Conservation (phyloP, 352 stramenopile species). For the Pythium periplocum region DNA sequence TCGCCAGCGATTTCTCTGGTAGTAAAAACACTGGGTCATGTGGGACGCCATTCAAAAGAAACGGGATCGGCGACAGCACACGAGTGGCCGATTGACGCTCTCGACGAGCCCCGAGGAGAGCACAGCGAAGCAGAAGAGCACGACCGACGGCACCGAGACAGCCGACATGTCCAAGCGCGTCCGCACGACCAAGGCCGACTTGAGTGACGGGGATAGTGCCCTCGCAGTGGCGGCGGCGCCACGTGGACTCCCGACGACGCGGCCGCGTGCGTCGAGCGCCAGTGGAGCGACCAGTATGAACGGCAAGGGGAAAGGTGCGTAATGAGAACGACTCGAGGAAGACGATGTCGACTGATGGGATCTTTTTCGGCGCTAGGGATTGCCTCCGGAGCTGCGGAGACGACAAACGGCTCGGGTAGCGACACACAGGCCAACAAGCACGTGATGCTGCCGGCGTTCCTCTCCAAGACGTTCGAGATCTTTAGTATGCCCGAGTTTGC, state of each 20-base stretch:
- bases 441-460: slow-evolving; percentile 85
- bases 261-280: slow-evolving; percentile 7
- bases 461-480: slow-evolving; percentile 94
- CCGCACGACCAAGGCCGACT: slow-evolving; percentile 25
- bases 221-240: slow-evolving; percentile 55
- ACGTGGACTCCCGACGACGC: neutral
- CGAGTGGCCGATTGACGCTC: neutral
- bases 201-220: slow-evolving; percentile 13
- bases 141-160: neutral
- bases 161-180: slow-evolving; percentile 63
- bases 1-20: slow-evolving; percentile 8
- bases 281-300: neutral
- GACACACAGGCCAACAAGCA: slow-evolving; percentile 54
- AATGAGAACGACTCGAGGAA: neutral
- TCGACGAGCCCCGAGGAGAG: neutral
- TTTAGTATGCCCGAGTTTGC: slow-evolving; percentile 84
- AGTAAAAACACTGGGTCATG: slow-evolving; percentile 12
- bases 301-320: slow-evolving; percentile 11
- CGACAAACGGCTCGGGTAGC: slow-evolving; percentile 1
- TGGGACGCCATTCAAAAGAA: slow-evolving; percentile 21
- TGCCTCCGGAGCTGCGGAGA: slow-evolving; percentile 1
- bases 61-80: slow-evolving; percentile 3
- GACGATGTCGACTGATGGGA: too few species aligned
- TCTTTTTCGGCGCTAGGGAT: neutral
- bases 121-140: neutral